Percentiles rank a stretch among this genome's conserved stretches.
phyloP scores from a whole-genome alignment of 2,329 filamentous ascomycete species.

The Paraphoma sp. region DNA sequence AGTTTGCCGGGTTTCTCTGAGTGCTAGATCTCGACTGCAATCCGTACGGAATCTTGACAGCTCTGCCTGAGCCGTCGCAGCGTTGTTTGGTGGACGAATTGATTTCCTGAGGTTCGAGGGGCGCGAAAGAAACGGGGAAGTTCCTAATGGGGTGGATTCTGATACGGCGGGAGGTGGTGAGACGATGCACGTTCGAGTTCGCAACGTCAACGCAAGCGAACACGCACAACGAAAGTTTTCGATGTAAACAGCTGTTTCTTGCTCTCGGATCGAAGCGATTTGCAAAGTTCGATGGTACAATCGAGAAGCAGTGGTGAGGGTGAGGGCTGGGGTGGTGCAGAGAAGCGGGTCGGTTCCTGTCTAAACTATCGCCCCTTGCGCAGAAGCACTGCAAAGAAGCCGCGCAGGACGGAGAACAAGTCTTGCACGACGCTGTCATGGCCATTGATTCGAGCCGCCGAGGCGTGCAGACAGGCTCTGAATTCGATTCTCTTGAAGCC shows the following conservation, averaged over 20 bases:
- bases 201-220: slow-evolving; percentile 17
- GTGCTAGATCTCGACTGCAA: not conserved
- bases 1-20: not conserved
- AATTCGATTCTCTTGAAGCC: slow-evolving; percentile 27
- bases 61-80: slow-evolving; percentile 19
- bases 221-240: slow-evolving; percentile 1
- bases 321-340: slow-evolving; percentile 13
- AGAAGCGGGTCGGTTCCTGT: slow-evolving; percentile 14
- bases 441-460: slow-evolving; percentile 36
- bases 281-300: slow-evolving; percentile 21
- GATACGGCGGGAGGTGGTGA: slow-evolving; percentile 41
- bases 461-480: slow-evolving; percentile 31
- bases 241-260: slow-evolving; percentile 2
- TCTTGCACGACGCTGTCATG: slow-evolving; percentile 27
- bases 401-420: slow-evolving; percentile 18
- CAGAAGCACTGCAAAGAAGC: slow-evolving; percentile 27
- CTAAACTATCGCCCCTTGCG: slow-evolving; percentile 27
- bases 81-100: slow-evolving; percentile 12
- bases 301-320: slow-evolving; percentile 11
- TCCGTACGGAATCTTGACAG: slow-evolving; percentile 5
- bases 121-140: slow-evolving; percentile 4
- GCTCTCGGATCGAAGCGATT: slow-evolving; percentile 12
- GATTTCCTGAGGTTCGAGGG: slow-evolving; percentile 6
- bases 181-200: slow-evolving; percentile 43
- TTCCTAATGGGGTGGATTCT: slow-evolving; percentile 22